Evolutionary conservation across 2,329 filamentous ascomycete genomes (phyloP), one percentile per base, ranked within the genome.

Genomic region (Colletotrichum horii): DNA sequence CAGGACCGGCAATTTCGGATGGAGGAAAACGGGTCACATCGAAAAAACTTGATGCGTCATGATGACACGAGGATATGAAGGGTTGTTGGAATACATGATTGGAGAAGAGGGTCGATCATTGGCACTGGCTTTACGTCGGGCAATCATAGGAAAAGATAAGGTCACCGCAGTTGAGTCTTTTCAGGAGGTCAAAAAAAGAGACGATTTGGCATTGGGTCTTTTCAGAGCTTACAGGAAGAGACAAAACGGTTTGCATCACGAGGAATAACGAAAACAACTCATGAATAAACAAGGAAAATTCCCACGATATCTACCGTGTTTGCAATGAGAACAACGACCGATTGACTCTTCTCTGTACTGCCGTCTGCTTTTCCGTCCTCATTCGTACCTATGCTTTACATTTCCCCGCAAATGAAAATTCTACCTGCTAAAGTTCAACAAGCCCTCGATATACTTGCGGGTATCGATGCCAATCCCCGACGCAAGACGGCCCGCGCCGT

Each of bases 401-500:
- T 34, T 28, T 15, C 30, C 16, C n/a, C 28, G 26, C 24, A 6
- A 4, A 36, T 19, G 34, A 15, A 56, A 15, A 26, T 19, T 19
- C 79, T 78, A 88, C 43, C 87, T 83, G 81, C 89, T 90, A 80
- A 95, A 82, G 80, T 89, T 94, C 82, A 96, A 84, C 71, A 96
- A 82, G 2, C 92, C 92, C 82, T 96, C 94, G 6, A 96, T 91
- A 83, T 96, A 96, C 81, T 90, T 90, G 82, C 92, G 89, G 34
- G 94, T 95, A 86, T 96, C 94, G 38, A 96, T 89, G 0, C 94
- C 94, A 77, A 96, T 95, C 0, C 94, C 94, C 80, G 94, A 92
- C 0, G 91, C 92, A 78, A 95, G 83, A 71, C 89, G 89, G 24
- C 88, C 89, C 2, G 92, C 90, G 4, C 91, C 91, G 28, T 89